phyloP scores from a whole-genome alignment of 305 asterid genomes.

The Striga hermonthica region DNA sequence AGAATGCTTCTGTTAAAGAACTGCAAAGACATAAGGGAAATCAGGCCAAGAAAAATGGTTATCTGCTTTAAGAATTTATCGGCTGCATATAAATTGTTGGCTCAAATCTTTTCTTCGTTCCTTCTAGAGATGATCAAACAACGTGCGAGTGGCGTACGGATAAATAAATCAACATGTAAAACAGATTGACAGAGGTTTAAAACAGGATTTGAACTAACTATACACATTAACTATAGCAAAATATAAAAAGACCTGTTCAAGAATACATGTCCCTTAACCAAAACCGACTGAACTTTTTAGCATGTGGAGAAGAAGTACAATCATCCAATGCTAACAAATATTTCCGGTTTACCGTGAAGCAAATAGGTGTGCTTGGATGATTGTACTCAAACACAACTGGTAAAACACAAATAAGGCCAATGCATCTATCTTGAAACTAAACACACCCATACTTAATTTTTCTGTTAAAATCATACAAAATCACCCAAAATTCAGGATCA shows the following conservation, averaged over 20 bases:
- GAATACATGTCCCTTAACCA: slow-evolving; percentile 86
- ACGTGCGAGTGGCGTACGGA: no score
- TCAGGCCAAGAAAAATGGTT: slow-evolving; percentile 29
- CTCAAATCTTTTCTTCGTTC: no score
- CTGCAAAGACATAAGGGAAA: slow-evolving; percentile 43
- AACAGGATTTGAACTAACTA: no score
- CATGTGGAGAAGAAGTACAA: slow-evolving; percentile 45
- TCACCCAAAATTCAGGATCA: slow-evolving; percentile 20
- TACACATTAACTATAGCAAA: no score
- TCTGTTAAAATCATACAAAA: background rate
- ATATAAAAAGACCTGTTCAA: slow-evolving; percentile 60
- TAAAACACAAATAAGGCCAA: slow-evolving; percentile 12
- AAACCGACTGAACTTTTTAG: slow-evolving; percentile 88
- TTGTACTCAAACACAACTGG: slow-evolving; percentile 15
- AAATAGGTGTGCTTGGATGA: slow-evolving; percentile 15
- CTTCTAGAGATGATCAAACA: no score
- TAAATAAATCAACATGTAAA: no score
- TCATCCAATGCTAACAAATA: background rate
- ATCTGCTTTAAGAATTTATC: background rate
- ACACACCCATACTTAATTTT: slow-evolving; percentile 8
- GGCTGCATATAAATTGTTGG: no score
- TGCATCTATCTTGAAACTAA: background rate
- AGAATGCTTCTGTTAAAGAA: slow-evolving; percentile 96
- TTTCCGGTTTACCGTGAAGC: slow-evolving; percentile 11
- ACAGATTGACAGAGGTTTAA: no score